phyloP scores from a whole-genome alignment of 1,139 yeast genomes.

The Blastobotrys arbuscula region DNA sequence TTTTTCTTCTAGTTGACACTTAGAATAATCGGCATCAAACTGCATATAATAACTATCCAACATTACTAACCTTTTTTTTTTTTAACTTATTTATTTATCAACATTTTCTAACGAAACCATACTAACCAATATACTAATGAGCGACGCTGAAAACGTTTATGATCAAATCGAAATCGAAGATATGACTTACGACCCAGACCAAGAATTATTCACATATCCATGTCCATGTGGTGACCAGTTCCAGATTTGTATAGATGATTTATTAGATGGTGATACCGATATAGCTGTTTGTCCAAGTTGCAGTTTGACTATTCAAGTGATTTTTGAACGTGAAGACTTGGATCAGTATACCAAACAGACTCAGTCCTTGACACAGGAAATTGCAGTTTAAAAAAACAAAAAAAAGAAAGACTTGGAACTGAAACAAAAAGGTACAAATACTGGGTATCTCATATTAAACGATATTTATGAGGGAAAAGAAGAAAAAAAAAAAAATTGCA shows the following conservation, averaged over 20 bases:
- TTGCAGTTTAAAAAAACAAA: conserved; percentile 7
- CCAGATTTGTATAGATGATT: conserved; percentile 78
- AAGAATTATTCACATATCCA: conserved; percentile 84
- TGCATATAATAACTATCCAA: too few species aligned
- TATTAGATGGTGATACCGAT: conserved; percentile 81
- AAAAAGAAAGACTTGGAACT: background rate
- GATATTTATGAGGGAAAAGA: too few species aligned
- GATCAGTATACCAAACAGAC: background rate
- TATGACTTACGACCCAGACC: conserved; percentile 78
- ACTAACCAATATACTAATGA: conserved; percentile 3
- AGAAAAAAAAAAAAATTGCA: background rate
- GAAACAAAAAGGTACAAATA: background rate
- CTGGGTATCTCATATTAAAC: too few species aligned
- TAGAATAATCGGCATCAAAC: too few species aligned
- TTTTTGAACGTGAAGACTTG: conserved; percentile 49
- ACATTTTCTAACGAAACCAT: too few species aligned
- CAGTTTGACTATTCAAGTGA: conserved; percentile 86
- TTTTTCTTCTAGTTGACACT: too few species aligned
- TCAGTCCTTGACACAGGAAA: background rate
- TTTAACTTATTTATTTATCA: too few species aligned
- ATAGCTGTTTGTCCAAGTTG: conserved; percentile 97
- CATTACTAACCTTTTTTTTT: background rate
- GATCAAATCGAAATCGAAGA: conserved; percentile 97
- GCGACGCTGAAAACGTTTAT: conserved; percentile 36
- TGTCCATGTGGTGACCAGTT: conserved; percentile 98